Conservation (phyloP, 2,329 filamentous ascomycete genomes). For the Sporothrix sp. region DNA sequence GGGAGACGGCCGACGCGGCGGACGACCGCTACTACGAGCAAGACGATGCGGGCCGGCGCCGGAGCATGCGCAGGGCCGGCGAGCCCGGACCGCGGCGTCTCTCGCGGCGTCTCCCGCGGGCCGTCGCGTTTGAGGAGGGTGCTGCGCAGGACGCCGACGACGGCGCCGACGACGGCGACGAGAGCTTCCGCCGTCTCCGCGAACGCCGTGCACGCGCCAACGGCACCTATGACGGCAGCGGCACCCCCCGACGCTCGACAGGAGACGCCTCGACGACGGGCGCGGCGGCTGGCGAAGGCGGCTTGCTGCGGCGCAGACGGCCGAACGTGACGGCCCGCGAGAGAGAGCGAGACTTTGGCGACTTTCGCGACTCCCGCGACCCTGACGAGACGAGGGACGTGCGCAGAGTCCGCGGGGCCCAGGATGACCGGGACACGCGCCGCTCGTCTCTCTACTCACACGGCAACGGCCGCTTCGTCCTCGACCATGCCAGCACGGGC, state of each 20-base stretch:
- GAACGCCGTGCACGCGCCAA: conserved; percentile 4
- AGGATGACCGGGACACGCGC: neutral
- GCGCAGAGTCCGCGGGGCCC: neutral
- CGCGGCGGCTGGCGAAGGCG: neutral
- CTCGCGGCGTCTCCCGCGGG: neutral
- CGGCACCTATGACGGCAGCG: neutral
- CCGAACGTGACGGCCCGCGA: neutral
- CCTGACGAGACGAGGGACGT: neutral
- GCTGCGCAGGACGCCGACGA: conserved; percentile 1
- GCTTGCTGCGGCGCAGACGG: neutral
- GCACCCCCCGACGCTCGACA: neutral
- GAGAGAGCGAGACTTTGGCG: neutral
- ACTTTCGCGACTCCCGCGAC: neutral
- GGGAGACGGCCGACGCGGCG: neutral
- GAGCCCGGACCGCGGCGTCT: too few species aligned
- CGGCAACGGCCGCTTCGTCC: neutral
- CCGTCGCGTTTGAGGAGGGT: conserved; percentile 5
- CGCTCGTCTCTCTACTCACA: conserved; percentile 9
- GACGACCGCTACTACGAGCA: neutral
- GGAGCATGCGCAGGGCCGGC: neutral
- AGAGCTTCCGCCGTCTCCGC: conserved; percentile 1
- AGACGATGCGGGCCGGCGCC: neutral
- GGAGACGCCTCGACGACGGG: conserved; percentile 2
- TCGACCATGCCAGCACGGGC: neutral
- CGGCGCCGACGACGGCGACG: conserved; percentile 1